Evolutionary conservation across 179 eudicot genomes (phyloP), one percentile per base, ranked within the genome.

Genomic region (Gypsophila paniculata): DNA sequence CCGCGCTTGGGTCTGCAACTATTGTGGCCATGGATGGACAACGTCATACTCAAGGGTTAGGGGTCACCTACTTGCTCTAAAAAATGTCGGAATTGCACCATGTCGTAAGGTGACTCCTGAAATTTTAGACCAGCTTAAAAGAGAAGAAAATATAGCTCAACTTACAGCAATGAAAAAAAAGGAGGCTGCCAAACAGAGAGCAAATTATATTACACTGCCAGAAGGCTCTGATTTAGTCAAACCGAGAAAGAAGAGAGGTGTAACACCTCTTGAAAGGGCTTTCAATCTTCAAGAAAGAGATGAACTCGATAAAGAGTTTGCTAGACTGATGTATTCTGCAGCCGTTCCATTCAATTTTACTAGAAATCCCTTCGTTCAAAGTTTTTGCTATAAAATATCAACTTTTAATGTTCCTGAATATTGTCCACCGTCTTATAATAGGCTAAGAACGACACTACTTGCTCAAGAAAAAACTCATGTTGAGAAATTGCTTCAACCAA

Each of bases 11-110:
- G 9, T 36, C 1, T 61, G 70, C 11, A 77, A 49, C 65, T 72
- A 68, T 42, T 72, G 55, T 57, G 34, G 55, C 5, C 59, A 72
- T 11, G 26, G 0, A 6, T 55, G 38, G 1, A 52, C 13, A 6
- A 44, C 51, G 12, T 73, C 77, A 49, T 68, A 73, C n/a, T 34
- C 70, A 14, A 77, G 64, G 36, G 80, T 77, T 21, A 77, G 51
- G 36, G 65, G 52, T 17, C 80, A 77, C 19, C 36, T 73, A 8
- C 14, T 72, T 10, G 51, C 42, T 2, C 1, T 61, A 12, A 15
- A 69, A 0, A 14, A 32, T 8, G 7, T 32, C 0, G 59, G 48
- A 1, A 59, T 66, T 13, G 10, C 53, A 17, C 5, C 10, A 19
- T 77, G 70, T 55, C n/a, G 2, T 1, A 51, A 26, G 1, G 34